These are phyloP conservation scores for Claviceps pazoutovae DNA, from an alignment of 2,329 filamentous ascomycete species.

Conservation along the genomic window DNA sequence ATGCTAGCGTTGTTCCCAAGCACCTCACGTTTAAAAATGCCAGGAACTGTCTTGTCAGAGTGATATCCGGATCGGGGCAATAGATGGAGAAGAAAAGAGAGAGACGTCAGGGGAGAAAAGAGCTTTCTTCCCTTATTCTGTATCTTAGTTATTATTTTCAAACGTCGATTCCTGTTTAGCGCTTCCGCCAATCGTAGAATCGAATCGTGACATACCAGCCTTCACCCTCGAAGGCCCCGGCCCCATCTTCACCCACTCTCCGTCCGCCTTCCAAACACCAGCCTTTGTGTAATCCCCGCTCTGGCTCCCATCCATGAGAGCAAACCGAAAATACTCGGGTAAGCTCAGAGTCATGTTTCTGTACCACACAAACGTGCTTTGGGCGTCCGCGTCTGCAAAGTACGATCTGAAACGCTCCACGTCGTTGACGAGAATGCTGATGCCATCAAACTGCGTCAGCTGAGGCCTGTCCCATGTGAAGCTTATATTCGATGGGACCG, in stretches of 20 bases:
- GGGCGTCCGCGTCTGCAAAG: conserved; percentile 38
- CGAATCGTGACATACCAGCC: conserved; percentile 8
- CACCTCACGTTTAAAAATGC: no score
- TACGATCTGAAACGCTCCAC: conserved; percentile 69
- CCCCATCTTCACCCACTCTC: conserved; percentile 53
- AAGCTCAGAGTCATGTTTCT: conserved; percentile 29
- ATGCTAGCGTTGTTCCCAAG: no score
- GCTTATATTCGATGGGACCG: conserved; percentile 47
- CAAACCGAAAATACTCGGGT: conserved; percentile 68
- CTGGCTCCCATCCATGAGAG: conserved; percentile 50
- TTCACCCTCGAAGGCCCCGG: conserved; percentile 41
- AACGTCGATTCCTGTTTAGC: no score
- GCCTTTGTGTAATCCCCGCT: conserved; percentile 64
- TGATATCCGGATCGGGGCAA: no score
- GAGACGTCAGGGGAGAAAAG: no score
- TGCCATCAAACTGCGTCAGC: conserved; percentile 49
- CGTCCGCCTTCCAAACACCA: conserved; percentile 51
- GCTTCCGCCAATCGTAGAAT: no score
- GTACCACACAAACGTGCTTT: conserved; percentile 43
- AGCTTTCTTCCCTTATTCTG: no score
- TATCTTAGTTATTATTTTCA: no score
- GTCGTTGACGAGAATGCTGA: conserved; percentile 73
- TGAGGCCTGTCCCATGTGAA: conserved; percentile 38
- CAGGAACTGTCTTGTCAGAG: no score
- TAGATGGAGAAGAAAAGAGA: no score